phyloP scores from a whole-genome alignment of 2,329 filamentous ascomycete species.

The Thielaviopsis cerberus region DNA sequence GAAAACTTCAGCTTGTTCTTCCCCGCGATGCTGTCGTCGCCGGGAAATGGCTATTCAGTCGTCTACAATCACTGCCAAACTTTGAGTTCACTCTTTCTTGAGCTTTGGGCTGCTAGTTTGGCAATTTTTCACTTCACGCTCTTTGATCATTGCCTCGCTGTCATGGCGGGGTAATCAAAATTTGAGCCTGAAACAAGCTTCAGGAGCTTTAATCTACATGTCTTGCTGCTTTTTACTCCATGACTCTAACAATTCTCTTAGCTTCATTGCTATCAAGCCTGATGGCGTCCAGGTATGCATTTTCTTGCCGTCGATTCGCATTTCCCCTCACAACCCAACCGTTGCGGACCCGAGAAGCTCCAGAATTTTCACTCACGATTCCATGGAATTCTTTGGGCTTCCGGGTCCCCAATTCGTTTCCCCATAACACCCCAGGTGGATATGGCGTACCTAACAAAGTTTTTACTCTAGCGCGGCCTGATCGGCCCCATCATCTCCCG shows the following conservation, averaged over 20 bases:
- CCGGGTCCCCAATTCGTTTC: background rate
- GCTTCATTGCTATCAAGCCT: slow-evolving; percentile 99
- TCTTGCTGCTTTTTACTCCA: background rate
- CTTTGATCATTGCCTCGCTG: background rate
- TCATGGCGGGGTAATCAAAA: background rate
- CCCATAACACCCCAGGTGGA: slow-evolving; percentile 1
- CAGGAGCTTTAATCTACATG: slow-evolving; percentile 16
- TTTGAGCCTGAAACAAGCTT: background rate
- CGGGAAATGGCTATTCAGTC: background rate
- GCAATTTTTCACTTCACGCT: background rate
- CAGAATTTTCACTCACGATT: slow-evolving; percentile 4
- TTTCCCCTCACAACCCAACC: background rate
- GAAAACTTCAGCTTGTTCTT: background rate
- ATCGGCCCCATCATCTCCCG: slow-evolving; percentile 92
- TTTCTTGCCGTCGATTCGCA: background rate
- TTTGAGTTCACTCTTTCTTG: background rate
- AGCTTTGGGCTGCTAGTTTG: too few relatives aligned
- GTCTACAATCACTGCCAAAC: background rate
- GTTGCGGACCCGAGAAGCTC: background rate
- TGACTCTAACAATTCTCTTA: slow-evolving; percentile 21
- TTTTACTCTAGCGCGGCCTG: slow-evolving; percentile 60
- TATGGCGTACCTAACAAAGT: slow-evolving; percentile 3
- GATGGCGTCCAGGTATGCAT: slow-evolving; percentile 85
- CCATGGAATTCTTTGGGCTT: slow-evolving; percentile 6
- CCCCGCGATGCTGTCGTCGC: background rate